Percentiles rank a stretch among this genome's conserved stretches.
Conservation (phyloP, 305 asterid genomes). For the Fraxinus velutina region DNA sequence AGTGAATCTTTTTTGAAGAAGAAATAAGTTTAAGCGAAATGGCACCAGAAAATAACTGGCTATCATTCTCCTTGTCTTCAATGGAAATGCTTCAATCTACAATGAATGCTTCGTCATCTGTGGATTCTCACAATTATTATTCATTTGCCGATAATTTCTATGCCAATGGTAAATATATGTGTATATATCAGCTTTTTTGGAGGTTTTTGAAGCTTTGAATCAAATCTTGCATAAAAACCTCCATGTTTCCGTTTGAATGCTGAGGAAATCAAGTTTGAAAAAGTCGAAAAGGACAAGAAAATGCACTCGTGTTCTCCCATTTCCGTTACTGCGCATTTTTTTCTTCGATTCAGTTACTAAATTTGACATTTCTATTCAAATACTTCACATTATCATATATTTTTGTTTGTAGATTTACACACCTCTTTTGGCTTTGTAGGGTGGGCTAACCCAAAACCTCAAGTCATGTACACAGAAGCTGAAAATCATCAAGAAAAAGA, state of each 20-base stretch:
- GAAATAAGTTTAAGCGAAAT: constrained; percentile 22
- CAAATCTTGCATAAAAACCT: constrained; percentile 26
- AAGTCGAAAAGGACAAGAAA: constrained; percentile 37
- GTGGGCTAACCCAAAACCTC: constrained; percentile 51
- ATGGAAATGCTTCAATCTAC: constrained; percentile 55
- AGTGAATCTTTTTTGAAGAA: constrained; percentile 2
- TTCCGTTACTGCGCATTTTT: constrained; percentile 28
- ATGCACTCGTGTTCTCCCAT: constrained; percentile 36
- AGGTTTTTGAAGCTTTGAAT: neutral
- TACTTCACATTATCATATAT: neutral
- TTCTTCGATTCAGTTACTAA: constrained; percentile 20
- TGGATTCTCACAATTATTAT: constrained; percentile 55
- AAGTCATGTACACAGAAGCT: constrained; percentile 45
- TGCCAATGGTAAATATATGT: constrained; percentile 45
- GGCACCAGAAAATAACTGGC: constrained; percentile 85
- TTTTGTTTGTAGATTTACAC: neutral
- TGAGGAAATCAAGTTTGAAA: constrained; percentile 42
- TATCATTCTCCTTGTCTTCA: constrained; percentile 75
- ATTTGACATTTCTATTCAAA: constrained; percentile 26
- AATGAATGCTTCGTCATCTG: constrained; percentile 35
- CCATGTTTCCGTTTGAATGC: constrained; percentile 45
- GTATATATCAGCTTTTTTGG: neutral
- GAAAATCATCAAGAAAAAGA: constrained; percentile 34
- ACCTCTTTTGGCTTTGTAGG: constrained; percentile 25
- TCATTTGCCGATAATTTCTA: constrained; percentile 73